Percentiles rank a stretch among this genome's conserved stretches.
Conservation (phyloP, 345 rosid species). For the Pistacia integerrima region DNA sequence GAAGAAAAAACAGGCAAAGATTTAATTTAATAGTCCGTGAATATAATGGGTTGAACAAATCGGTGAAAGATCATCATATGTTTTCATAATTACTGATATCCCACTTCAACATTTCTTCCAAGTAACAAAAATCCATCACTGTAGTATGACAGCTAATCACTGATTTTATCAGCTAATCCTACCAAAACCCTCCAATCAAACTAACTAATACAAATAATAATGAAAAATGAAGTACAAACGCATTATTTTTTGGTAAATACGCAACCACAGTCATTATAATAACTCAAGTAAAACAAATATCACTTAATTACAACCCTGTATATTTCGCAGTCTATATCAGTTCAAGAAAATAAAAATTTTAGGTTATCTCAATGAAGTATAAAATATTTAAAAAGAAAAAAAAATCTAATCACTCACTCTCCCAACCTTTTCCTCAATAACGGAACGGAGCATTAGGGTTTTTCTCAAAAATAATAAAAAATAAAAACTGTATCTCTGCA, state of each 20-base stretch:
- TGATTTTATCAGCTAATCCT: not conserved
- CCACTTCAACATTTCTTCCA: constrained; percentile 6
- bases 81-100: not conserved
- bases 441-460: constrained; percentile 26
- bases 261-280: not conserved
- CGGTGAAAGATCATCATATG: not conserved
- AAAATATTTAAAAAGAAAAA: not conserved
- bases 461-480: not conserved
- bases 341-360: not conserved
- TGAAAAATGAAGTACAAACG: not conserved
- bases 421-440: constrained; percentile 6
- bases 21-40: no score
- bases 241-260: not conserved
- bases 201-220: constrained; percentile 4
- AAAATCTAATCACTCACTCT: not conserved
- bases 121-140: not conserved
- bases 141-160: not conserved
- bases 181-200: not conserved
- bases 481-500: not conserved
- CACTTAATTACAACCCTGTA: not conserved
- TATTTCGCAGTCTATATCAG: not conserved
- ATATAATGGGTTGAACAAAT: not conserved
- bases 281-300: not conserved
- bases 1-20: no score
- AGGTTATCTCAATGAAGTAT: no score